These are phyloP conservation scores for Colletotrichum gloeosporioides DNA, from an alignment of 2,329 filamentous ascomycete species.

Conservation along the genomic window DNA sequence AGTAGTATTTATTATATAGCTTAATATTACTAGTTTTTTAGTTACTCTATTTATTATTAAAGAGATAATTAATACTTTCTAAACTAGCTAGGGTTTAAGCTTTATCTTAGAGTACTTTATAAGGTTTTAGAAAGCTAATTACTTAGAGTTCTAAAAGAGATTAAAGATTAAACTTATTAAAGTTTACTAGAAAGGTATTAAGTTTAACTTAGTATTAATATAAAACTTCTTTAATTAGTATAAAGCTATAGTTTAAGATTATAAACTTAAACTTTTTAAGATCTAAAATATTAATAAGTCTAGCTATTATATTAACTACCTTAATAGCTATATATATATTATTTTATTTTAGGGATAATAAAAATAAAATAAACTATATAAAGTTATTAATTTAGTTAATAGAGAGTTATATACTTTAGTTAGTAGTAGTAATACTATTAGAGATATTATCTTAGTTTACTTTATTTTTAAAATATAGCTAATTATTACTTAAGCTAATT, in stretches of 20 bases:
- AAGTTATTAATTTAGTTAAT: no score
- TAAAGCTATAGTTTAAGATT: background rate
- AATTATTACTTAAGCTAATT: no score
- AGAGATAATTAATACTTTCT: background rate
- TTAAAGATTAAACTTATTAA: background rate
- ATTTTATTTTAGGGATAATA: background rate
- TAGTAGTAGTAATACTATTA: background rate
- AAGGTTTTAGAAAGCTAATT: background rate
- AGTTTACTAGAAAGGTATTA: background rate
- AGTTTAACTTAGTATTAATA: background rate
- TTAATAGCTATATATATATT: background rate
- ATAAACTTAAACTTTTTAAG: background rate
- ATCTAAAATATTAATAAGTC: background rate
- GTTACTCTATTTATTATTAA: background rate
- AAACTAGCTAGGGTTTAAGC: background rate
- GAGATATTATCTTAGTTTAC: background rate
- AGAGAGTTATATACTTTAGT: background rate
- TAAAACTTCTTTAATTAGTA: background rate
- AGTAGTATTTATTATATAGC: background rate
- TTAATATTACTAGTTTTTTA: background rate
- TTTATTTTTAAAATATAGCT: no score
- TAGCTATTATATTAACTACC: background rate
- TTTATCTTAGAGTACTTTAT: background rate
- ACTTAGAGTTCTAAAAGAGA: background rate
- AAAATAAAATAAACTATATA: background rate